Evolutionary conservation across 139 green algal genomes (phyloP).

Genomic region (Desmodesmus armatus): DNA sequence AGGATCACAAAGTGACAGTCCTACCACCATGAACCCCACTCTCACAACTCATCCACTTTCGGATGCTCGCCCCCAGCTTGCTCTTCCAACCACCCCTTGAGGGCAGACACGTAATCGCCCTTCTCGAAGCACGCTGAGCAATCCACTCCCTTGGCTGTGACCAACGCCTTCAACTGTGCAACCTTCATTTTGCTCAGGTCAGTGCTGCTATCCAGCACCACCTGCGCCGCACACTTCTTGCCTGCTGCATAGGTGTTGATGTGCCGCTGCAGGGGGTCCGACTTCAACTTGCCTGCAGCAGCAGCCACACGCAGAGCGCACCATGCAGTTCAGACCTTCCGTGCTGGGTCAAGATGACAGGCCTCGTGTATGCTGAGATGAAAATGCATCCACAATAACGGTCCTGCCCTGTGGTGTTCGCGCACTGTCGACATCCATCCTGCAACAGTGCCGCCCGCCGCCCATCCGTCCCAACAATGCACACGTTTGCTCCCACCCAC

Average conservation of each 20-base stretch:
- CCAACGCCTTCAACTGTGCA: conserved; percentile 78
- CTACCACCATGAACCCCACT: no score
- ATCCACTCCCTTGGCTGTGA: conserved; percentile 62
- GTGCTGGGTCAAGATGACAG: no score
- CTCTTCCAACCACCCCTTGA: conserved; percentile 50
- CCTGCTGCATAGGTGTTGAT: conserved; percentile 74
- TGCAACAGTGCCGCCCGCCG: no score
- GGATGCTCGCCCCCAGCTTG: not conserved
- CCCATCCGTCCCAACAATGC: no score
- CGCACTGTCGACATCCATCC: no score
- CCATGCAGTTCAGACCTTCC: no score
- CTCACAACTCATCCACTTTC: conserved; percentile 36
- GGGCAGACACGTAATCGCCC: conserved; percentile 67
- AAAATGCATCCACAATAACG: no score
- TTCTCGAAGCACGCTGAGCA: conserved; percentile 85
- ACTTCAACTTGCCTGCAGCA: conserved; percentile 68
- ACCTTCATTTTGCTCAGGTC: conserved; percentile 74
- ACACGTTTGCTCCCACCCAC: not conserved
- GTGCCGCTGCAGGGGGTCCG: conserved; percentile 63
- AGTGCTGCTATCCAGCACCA: conserved; percentile 66
- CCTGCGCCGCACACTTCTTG: conserved; percentile 63
- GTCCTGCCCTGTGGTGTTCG: no score
- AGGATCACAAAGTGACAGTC: no score
- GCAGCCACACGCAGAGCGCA: no score
- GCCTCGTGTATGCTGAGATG: no score